Evolutionary conservation across 768 basidiomycete species (phyloP).

Genomic region (Leccinum pellstonianum): DNA sequence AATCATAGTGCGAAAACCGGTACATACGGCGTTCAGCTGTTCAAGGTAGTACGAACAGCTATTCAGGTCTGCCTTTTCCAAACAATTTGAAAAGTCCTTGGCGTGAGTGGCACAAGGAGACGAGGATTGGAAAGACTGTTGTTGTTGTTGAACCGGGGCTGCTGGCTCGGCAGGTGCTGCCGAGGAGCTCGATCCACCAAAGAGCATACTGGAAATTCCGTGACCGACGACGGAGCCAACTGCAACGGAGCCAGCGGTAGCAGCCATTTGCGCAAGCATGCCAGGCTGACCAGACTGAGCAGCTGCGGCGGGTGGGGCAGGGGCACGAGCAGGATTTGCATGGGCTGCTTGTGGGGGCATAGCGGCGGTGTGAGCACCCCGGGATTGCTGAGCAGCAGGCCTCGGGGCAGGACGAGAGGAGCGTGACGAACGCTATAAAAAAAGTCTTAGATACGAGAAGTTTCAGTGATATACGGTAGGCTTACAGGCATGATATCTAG

Average conservation of each 20-base stretch:
- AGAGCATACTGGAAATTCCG: conserved; percentile 87
- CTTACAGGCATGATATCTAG: conserved; percentile 48
- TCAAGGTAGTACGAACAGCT: conserved; percentile 88
- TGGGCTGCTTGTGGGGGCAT: conserved; percentile 41
- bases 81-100: conserved; percentile 84
- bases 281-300: conserved; percentile 58
- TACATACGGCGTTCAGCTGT: conserved; percentile 80
- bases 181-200: conserved; percentile 57
- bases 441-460: neutral
- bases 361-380: conserved; percentile 50
- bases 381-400: conserved; percentile 48
- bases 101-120: conserved; percentile 75
- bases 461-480: neutral
- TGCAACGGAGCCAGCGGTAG: conserved; percentile 88
- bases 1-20: neutral
- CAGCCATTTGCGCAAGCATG: conserved; percentile 81
- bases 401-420: conserved; percentile 60
- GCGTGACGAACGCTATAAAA: conserved; percentile 69
- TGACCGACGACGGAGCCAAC: conserved; percentile 87
- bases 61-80: conserved; percentile 76
- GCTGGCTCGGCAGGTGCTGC: conserved; percentile 45
- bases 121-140: conserved; percentile 38
- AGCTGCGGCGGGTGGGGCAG: conserved; percentile 38
- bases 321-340: conserved; percentile 42
- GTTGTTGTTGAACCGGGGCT: conserved; percentile 45